Base-by-base conservation (phyloP, 2,329 filamentous ascomycete genomes). In the Epicoccum nigrum region DNA sequence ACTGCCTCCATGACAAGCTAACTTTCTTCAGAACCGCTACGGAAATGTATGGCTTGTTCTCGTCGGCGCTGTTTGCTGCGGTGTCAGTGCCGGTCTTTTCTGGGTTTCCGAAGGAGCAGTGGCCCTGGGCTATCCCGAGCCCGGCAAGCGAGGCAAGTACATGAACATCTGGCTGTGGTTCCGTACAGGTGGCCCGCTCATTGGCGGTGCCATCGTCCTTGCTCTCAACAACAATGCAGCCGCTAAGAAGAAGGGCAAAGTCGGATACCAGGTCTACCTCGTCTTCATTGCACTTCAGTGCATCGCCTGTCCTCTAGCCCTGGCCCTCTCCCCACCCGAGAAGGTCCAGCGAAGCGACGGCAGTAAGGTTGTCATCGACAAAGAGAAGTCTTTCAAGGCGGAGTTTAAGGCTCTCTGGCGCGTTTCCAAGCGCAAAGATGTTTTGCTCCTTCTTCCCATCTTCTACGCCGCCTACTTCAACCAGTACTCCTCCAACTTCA, bases 31-130 rank as follows among this genome's bases (percentile, higher is more conserved):
- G 37, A 80, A 80, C 60, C 71, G 76, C 4, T 81, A 72, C 55
- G 80, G 80, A 5, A 81, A 79, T 40, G 76, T 73, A 12, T 82
- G 79, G 80, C 75, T 81, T 23, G 78, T 82, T 1, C 70, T 81
- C 0, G 63, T 82, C 4, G 79, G 79, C 15, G 76, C 79, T 3
- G 78, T 75, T 1, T 68, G 74, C 3, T 81, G 79, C 60, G 79
- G 79, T 23, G 60, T 80, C 19, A 77, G 74, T 1, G 79, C 79
- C 0, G 79, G 78, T 1, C 65, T 81, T 1, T 81, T 81, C 66
- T 82, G 79, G 79, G 77, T 77, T 0, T 73, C 74, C 7, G 79
- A 82, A 60, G 79, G 78, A 11, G 78, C 79, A 0, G 73, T 81
- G 4, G 78, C 78, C 0, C 65, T 80, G 9, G 79, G 77, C 0